Evolutionary conservation across 257 asterid species (phyloP).

Genomic region (Echites panduratus): DNA sequence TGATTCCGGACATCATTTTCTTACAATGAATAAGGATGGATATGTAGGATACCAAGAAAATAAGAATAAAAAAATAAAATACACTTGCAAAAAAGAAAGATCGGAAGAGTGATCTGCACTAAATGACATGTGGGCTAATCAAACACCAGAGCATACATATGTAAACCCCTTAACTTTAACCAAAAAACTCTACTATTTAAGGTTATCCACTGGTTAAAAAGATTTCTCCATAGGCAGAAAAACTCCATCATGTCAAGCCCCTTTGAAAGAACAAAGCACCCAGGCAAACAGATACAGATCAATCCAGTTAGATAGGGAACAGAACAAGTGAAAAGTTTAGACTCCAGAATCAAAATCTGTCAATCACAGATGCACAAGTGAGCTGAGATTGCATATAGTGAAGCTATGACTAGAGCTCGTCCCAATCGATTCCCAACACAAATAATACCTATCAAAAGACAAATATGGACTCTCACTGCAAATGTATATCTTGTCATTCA

Average conservation of each 20-base stretch:
- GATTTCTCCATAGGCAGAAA: background rate
- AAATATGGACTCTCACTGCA: no score
- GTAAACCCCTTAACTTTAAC: background rate
- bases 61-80: background rate
- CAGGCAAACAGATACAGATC: background rate
- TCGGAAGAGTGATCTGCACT: no score
- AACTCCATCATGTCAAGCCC: background rate
- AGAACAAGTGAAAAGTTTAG: background rate
- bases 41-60: background rate
- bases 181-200: background rate
- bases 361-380: no score
- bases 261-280: background rate
- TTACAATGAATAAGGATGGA: background rate
- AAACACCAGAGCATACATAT: background rate
- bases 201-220: background rate
- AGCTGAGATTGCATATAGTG: no score
- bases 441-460: no score
- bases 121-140: background rate
- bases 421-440: no score
- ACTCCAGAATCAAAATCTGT: no score
- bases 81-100: no score
- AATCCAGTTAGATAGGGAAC: background rate
- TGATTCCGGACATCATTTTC: conserved; percentile 1
- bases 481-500: no score
- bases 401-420: no score